A percentile compares a stretch with the other conserved stretches of the same genome.
Evolutionary conservation across 345 rosid genomes (phyloP).

Genomic region (Anastatica hierochuntica): DNA sequence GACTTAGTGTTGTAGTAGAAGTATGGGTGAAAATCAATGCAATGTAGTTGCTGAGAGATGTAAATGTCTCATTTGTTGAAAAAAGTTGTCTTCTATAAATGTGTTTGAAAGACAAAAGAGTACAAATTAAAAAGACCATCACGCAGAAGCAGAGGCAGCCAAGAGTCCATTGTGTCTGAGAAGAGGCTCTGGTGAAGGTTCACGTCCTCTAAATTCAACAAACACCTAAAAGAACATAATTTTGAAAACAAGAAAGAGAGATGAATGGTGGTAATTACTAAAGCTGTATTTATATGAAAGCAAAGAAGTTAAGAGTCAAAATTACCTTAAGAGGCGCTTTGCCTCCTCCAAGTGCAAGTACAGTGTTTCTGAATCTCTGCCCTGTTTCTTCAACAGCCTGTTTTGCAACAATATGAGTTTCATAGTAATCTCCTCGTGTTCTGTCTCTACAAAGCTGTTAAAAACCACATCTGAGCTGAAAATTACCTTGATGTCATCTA

Average conservation of each 20-base stretch:
- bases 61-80: slow-evolving; percentile 9
- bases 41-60: too few relatives aligned
- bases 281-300: too few relatives aligned
- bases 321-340: slow-evolving; percentile 81
- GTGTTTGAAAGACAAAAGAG: neutral
- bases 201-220: slow-evolving; percentile 80
- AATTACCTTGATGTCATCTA: slow-evolving; percentile 72
- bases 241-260: too few relatives aligned
- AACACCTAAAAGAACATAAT: slow-evolving; percentile 53
- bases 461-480: too few relatives aligned
- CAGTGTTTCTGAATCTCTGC: slow-evolving; percentile 68
- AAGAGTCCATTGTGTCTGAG: slow-evolving; percentile 80
- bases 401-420: too few relatives aligned
- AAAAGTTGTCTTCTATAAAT: neutral
- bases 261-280: too few relatives aligned
- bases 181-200: slow-evolving; percentile 81
- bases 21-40: too few relatives aligned
- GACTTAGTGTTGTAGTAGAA: too few relatives aligned
- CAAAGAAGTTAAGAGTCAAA: too few relatives aligned
- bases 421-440: too few relatives aligned
- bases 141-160: slow-evolving; percentile 34
- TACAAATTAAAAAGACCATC: neutral
- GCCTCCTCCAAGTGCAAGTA: slow-evolving; percentile 97
- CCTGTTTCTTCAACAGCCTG: slow-evolving; percentile 87
- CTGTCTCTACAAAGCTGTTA: too few relatives aligned